Evolutionary conservation across 2,329 filamentous ascomycete genomes (phyloP), one percentile per base, ranked within the genome.

Genomic region (Dichotomopilus funicola): DNA sequence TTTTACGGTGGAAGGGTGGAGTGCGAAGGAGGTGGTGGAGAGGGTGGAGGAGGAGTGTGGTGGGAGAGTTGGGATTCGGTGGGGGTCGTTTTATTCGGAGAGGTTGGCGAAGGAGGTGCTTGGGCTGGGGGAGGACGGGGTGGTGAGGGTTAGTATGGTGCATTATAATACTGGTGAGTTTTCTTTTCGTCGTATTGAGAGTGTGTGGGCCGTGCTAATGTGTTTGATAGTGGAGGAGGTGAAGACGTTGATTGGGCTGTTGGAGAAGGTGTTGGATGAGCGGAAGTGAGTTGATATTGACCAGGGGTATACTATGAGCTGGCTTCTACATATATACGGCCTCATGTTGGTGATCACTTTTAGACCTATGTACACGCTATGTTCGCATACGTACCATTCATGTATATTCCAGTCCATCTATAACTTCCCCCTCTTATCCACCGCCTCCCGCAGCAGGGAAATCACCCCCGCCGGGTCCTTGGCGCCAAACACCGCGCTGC

Each of bases 401-500:
- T n/a, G n/a, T n/a, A n/a, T n/a, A n/a, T n/a, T n/a, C n/a, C n/a
- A n/a, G n/a, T n/a, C n/a, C n/a, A 13, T 10, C 35, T 61, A 75
- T 59, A 73, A 66, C 68, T 72, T 77, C 38, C 70, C 65, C 61
- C 71, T 72, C 65, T 80, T 81, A 53, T 96, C 83, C 3, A 99
- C 91, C 2, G 89, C 82, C 57, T 87, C 82, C 62, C 91, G 81
- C 67, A 99, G 74, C 71, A 88, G 77, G n/a, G 79, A 73, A 68
- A 99, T 96, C 31, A 96, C 91, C 63, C 94, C 87, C 5, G 81
- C 81, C 0, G 94, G 94, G 67, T 96, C 89, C 67, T 90, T 80
- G 13, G 94, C 92, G 38, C 91, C 91, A 72, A 97, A 99, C 6
- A 99, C 91, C 42, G 94, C 94, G 66, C 89, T 96, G 35, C 94